Evolutionary conservation across 2,329 filamentous ascomycete genomes (phyloP).

Genomic region (Trichoderma sp.): DNA sequence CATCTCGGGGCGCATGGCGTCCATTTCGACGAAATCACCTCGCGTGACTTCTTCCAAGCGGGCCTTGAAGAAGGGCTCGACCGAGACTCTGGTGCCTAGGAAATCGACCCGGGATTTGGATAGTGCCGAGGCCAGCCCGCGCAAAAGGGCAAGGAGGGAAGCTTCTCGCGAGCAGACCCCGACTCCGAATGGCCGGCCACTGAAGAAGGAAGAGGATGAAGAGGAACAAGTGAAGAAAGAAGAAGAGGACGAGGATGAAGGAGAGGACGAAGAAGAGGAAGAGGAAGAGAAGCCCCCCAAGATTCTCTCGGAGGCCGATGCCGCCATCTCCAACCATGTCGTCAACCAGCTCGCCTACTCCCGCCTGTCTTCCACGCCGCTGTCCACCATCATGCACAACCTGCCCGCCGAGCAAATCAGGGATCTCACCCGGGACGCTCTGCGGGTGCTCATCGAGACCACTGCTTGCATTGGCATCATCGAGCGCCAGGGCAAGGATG

Average conservation of each 20-base stretch:
- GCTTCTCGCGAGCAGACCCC: background rate
- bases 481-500: conserved; percentile 87
- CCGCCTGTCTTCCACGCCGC: conserved; percentile 83
- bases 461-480: conserved; percentile 87
- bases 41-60: conserved; percentile 40
- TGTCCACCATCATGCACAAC: conserved; percentile 86
- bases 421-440: conserved; percentile 60
- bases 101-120: conserved; percentile 27
- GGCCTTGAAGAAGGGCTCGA: conserved; percentile 29
- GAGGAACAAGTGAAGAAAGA: background rate
- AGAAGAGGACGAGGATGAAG: conserved; percentile 17
- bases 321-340: conserved; percentile 74
- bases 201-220: background rate
- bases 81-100: conserved; percentile 29
- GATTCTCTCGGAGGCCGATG: conserved; percentile 38
- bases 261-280: conserved; percentile 23
- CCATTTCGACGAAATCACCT: conserved; percentile 71
- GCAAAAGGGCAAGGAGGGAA: conserved; percentile 12
- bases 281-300: conserved; percentile 8
- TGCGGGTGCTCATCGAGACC: conserved; percentile 71
- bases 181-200: background rate
- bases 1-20: conserved; percentile 77
- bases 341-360: conserved; percentile 96
- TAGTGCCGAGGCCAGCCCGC: conserved; percentile 22
- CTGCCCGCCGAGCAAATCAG: conserved; percentile 66